Conservation (phyloP, 225 moss, liverwort and hornwort genomes). For the Polytrichum commune region DNA sequence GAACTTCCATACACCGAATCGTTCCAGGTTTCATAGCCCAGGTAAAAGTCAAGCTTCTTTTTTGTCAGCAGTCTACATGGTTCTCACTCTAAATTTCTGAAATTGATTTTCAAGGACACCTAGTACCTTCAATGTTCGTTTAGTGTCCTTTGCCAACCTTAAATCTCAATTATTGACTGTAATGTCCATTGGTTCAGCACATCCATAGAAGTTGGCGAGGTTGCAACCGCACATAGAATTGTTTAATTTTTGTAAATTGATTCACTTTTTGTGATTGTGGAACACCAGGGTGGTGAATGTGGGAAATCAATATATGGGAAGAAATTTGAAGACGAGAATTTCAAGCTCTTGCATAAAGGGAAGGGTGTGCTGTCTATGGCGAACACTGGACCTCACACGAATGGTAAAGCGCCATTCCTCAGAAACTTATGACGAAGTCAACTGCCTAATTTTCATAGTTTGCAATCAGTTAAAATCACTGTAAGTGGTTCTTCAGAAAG, state of each 20-base stretch:
- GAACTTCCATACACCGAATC: slow-evolving; percentile 64
- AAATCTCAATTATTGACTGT: too few species aligned
- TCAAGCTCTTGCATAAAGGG: slow-evolving; percentile 71
- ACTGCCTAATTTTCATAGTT: neutral
- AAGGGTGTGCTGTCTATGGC: slow-evolving; percentile 78
- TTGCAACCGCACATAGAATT: too few species aligned
- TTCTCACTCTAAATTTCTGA: neutral
- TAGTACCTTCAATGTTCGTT: too few species aligned
- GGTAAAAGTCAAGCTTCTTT: slow-evolving; percentile 29
- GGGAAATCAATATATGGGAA: slow-evolving; percentile 81
- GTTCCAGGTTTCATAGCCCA: slow-evolving; percentile 78
- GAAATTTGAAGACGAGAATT: slow-evolving; percentile 83
- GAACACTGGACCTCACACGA: slow-evolving; percentile 73
- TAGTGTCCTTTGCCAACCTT: too few species aligned
- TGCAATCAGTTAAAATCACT: neutral
- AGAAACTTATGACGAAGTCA: neutral
- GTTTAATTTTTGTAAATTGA: too few species aligned
- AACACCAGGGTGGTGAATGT: slow-evolving; percentile 67
- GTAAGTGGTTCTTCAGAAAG: too few species aligned
- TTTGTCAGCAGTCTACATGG: neutral
- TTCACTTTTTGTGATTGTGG: too few species aligned
- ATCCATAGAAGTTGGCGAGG: too few species aligned
- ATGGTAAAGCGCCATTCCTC: slow-evolving; percentile 36
- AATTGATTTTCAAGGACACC: too few species aligned
- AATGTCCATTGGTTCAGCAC: too few species aligned